A percentile compares a stretch with the other conserved stretches of the same genome.
These are phyloP conservation scores for Aegilops sharonensis DNA, from an alignment of 176 grass and related monocot genomes.

Conservation along the genomic window DNA sequence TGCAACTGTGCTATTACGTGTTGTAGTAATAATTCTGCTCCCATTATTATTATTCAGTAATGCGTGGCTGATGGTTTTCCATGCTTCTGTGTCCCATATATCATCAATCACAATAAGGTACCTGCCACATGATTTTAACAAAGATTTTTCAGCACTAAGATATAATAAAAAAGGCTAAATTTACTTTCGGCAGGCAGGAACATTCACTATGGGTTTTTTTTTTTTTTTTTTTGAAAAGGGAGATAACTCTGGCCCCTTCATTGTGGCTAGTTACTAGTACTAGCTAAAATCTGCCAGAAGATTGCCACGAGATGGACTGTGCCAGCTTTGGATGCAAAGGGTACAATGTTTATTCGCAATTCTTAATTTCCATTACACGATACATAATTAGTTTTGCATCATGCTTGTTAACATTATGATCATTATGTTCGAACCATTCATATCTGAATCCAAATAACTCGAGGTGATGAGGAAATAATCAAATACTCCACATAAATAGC, in stretches of 20 bases:
- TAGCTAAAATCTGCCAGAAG: background rate
- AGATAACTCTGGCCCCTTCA: background rate
- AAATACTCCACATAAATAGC: too few relatives aligned
- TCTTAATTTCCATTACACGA: too few relatives aligned
- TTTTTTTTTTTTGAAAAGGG: too few relatives aligned
- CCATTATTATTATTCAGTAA: background rate
- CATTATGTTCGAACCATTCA: too few relatives aligned
- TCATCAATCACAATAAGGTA: conserved; percentile 23
- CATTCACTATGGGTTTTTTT: background rate
- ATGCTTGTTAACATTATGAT: too few relatives aligned
- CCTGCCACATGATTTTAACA: background rate
- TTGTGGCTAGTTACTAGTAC: background rate
- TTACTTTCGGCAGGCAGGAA: background rate
- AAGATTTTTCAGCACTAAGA: background rate
- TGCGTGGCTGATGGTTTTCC: background rate
- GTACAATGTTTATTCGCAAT: too few relatives aligned
- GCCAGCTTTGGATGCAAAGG: too few relatives aligned
- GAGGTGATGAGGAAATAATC: too few relatives aligned
- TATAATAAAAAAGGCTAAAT: background rate
- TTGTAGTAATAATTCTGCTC: background rate
- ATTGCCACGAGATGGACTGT: background rate
- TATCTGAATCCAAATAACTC: too few relatives aligned
- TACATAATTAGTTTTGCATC: too few relatives aligned
- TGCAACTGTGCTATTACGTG: background rate
- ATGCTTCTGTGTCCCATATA: background rate